Conservation (phyloP, 192 early-diverging fungal species). For the Coemansia sp. region DNA sequence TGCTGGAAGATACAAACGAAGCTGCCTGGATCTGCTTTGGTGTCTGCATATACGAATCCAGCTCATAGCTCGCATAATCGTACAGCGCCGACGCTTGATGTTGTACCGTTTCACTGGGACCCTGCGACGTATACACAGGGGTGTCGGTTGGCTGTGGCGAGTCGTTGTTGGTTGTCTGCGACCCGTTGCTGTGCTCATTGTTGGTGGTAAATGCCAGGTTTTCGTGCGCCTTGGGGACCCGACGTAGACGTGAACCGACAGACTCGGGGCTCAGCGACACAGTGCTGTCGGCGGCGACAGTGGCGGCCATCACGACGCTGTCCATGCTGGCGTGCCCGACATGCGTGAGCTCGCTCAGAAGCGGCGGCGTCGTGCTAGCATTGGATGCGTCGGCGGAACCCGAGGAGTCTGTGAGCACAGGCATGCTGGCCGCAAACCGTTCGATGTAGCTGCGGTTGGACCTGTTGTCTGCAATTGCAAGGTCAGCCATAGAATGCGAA, state of each 20-base stretch:
- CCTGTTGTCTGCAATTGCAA: neutral
- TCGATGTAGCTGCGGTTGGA: neutral
- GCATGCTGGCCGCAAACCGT: conserved; percentile 41
- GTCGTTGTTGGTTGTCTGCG: neutral
- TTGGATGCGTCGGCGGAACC: neutral
- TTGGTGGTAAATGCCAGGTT: conserved; percentile 11
- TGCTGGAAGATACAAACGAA: conserved; percentile 21
- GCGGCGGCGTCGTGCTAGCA: conserved; percentile 2
- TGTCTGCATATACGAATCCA: conserved; percentile 25
- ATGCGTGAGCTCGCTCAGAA: conserved; percentile 43
- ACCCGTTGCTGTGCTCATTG: neutral
- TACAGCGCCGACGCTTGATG: neutral
- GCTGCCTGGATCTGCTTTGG: conserved; percentile 3
- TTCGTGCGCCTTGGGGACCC: conserved; percentile 42
- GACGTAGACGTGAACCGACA: conserved; percentile 40
- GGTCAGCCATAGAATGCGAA: neutral
- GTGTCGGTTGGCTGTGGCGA: neutral
- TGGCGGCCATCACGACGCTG: conserved; percentile 45
- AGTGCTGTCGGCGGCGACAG: conserved; percentile 35
- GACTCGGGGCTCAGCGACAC: conserved; percentile 46
- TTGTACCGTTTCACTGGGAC: neutral
- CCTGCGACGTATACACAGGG: neutral
- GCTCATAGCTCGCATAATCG: conserved; percentile 19
- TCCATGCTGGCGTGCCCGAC: conserved; percentile 34
- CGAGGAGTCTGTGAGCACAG: conserved; percentile 6